Percentiles rank a stretch among this genome's conserved stretches.
phyloP scores from a whole-genome alignment of 306 rosid genomes.

The Gastrolobium bilobum region DNA sequence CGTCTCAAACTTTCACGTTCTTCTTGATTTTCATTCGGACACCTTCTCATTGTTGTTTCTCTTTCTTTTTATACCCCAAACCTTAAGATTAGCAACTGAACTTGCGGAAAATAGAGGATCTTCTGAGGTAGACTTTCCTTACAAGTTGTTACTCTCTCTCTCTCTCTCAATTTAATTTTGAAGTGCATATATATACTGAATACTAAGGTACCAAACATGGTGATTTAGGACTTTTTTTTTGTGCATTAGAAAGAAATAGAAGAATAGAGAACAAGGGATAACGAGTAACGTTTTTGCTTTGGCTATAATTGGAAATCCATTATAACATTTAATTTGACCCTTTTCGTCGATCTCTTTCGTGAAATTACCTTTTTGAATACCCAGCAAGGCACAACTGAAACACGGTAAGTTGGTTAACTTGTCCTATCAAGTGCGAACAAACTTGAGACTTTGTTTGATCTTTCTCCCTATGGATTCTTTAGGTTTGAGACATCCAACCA shows the following conservation, averaged over 20 bases:
- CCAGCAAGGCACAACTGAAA: neutral
- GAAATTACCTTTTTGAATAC: neutral
- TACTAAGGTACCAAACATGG: too few species aligned
- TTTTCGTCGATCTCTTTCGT: neutral
- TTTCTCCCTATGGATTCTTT: neutral
- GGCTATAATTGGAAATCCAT: conserved; percentile 5
- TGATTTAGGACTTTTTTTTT: too few species aligned
- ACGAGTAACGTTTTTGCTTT: neutral
- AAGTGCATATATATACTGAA: too few species aligned
- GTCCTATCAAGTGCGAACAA: neutral
- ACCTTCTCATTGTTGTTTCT: conserved; percentile 19
- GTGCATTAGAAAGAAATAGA: neutral
- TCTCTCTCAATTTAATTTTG: too few species aligned
- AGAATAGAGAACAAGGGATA: neutral
- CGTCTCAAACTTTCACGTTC: neutral
- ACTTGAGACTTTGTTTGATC: too few species aligned
- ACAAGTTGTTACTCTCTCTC: too few species aligned
- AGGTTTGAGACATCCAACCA: neutral
- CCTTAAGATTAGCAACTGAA: neutral
- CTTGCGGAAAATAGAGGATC: neutral
- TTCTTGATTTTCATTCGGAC: neutral
- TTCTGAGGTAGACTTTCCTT: conserved; percentile 22
- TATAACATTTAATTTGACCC: neutral
- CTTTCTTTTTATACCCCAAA: conserved; percentile 2
- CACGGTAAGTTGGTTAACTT: neutral